Evolutionary conservation across 179 eudicot genomes (phyloP), one percentile per base, ranked within the genome.

Genomic region (Amaranthus tricolor): DNA sequence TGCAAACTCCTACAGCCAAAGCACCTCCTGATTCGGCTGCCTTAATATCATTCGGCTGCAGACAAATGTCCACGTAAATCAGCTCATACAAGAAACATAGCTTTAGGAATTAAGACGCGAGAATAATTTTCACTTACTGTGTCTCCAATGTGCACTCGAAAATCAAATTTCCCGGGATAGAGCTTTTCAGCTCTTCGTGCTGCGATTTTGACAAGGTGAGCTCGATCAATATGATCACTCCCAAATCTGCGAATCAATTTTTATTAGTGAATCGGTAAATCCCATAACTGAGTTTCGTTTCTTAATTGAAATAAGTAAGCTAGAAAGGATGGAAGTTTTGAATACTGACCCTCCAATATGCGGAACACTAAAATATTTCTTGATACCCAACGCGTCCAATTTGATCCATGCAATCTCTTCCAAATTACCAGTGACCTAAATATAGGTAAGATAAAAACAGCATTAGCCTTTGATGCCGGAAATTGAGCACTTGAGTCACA

Each of bases 391-490:
- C 20, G 77, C 73, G 51, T 78, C 77, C 77, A 73, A 49, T 17
- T 78, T 77, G 72, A 77, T 56, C 72, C 80, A 77, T 57, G 80
- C 80, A 56, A 64, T 72, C 52, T 72, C 76, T 72, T 77, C 80
- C 80, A 77, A 45, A 67, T 72, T 77, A 53, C 80, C 76, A 0
- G 76, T 77, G 24, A 77, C 76, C 76, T 77, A 49, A 21, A 0
- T 31, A 31, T 31, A 31, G 40, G 40, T 31, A 31, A 31, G 40
- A 31, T 31, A 31, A 31, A 31, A 2, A 31, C 40, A 31, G 2
- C 40, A 3, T 31, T 31, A 31, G 40, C 40, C 40, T 31, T 31
- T 31, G 40, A 31, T 31, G 40, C 40, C 40, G 2, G 40, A 31
- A 31, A 3, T 31, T 2, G 40, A 31, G 40, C 40, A 31, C 3